Base-by-base conservation (phyloP, 306 rosid species). In the Nissolia schottii region DNA sequence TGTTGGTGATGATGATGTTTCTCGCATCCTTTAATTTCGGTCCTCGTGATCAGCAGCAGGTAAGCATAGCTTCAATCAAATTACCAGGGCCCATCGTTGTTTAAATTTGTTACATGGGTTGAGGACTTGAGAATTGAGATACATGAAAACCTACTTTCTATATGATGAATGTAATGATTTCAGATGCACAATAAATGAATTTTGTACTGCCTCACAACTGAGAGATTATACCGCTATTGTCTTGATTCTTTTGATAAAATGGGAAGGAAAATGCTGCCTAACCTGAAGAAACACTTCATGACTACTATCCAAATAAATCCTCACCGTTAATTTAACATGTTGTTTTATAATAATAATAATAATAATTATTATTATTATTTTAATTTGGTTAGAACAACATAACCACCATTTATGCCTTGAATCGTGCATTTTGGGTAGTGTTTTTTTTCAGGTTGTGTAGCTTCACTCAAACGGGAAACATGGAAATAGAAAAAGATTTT, bases 31-130 rank as follows among this genome's bases (percentile, higher is more conserved):
- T 86, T 67, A 70, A 86, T 58, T 75, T 79, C 77, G 85, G 89
- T 68, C 78, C 91, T 69, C 73, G 73, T 19, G 97, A 91, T 29
- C 89, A 83, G 80, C 82, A 91, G 76, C 92, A 92, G 95, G 99
- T 94, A 73, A 67, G 27, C 69, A 50, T 27, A 28, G 37, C 40
- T 22, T 67, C 20, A 2, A 63, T 27, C 16, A 11, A 28, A n/a
- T 40, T 43, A 45, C 59, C 8, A 40, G 31, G 28, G 16, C 56
- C 48, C 29, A 2, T 48, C 6, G 6, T 66, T 68, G 53, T 78
- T 67, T 59, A 31, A 24, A 32, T 41, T 43, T 64, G 31, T 22
- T 57, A 2, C 25, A 12, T 16, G 12, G 49, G 59, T 9, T 63
- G 54, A 38, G 16, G 18, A 25, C 23, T 24, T 49, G 78, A 43